phyloP scores from a whole-genome alignment of 805 yeast genomes.

The Candida dendrica region DNA sequence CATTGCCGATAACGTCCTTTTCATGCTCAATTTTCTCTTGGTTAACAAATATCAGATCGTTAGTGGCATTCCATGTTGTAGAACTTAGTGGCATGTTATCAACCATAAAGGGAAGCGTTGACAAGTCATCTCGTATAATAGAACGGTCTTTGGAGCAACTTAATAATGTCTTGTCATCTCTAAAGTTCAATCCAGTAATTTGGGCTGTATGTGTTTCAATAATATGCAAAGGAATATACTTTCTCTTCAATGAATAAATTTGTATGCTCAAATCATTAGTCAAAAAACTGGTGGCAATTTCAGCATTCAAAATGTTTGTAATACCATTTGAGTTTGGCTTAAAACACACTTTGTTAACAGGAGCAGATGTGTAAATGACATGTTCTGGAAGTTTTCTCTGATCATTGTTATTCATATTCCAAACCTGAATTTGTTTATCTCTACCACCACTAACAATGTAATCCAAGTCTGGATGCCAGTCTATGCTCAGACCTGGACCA shows the following conservation, averaged over 20 bases:
- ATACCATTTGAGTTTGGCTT: slow-evolving; percentile 32
- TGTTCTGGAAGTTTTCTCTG: slow-evolving; percentile 51
- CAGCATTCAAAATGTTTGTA: slow-evolving; percentile 43
- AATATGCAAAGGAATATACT: slow-evolving; percentile 58
- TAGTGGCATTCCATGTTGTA: slow-evolving; percentile 50
- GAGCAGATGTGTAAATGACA: slow-evolving; percentile 66
- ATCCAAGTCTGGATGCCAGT: slow-evolving; percentile 82
- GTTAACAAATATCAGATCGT: slow-evolving; percentile 42
- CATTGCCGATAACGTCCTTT: background rate
- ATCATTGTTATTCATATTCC: slow-evolving; percentile 48
- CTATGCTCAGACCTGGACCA: slow-evolving; percentile 82
- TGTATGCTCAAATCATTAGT: slow-evolving; percentile 63
- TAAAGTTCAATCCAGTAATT: slow-evolving; percentile 53
- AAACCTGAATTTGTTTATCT: slow-evolving; percentile 73
- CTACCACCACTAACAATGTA: slow-evolving; percentile 89
- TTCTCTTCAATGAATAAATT: slow-evolving; percentile 63
- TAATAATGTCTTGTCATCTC: slow-evolving; percentile 37
- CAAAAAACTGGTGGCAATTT: slow-evolving; percentile 66
- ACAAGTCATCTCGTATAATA: slow-evolving; percentile 41
- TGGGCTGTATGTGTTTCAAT: slow-evolving; percentile 41
- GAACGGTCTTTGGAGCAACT: slow-evolving; percentile 45
- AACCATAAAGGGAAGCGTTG: slow-evolving; percentile 32
- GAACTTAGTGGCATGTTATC: slow-evolving; percentile 47
- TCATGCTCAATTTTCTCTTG: slow-evolving; percentile 42
- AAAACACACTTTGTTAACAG: slow-evolving; percentile 76